Conservation (phyloP, 2,329 filamentous ascomycete genomes). For the Corniculantispora saksenae region DNA sequence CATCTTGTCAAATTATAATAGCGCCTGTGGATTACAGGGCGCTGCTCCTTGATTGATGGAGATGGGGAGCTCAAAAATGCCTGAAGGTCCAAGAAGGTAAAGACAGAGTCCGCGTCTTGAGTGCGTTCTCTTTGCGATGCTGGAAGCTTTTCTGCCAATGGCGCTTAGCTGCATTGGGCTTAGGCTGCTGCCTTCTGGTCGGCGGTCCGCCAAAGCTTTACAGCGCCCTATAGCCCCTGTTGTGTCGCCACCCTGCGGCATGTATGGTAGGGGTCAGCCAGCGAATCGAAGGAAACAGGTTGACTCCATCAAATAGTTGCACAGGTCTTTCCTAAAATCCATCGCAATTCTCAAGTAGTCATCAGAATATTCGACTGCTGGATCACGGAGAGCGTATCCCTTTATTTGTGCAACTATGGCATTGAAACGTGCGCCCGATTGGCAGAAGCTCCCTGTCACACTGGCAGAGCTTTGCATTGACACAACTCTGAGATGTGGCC, state of each 20-base stretch:
- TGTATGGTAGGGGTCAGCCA: constrained; percentile 5
- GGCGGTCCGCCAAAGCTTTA: background rate
- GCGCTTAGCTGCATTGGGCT: constrained; percentile 12
- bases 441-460: constrained; percentile 82
- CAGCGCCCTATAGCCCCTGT: background rate
- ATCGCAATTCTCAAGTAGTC: background rate
- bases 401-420: constrained; percentile 32
- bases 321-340: background rate
- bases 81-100: background rate
- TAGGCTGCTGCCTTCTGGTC: background rate
- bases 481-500: constrained; percentile 89
- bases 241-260: background rate
- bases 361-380: background rate
- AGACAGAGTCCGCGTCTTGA: constrained; percentile 19
- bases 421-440: constrained; percentile 63
- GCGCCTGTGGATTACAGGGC: constrained; percentile 20
- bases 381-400: background rate
- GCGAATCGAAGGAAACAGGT: background rate
- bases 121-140: constrained; percentile 11
- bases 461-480: constrained; percentile 89
- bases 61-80: constrained; percentile 20
- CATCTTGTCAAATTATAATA: constrained; percentile 52
- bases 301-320: background rate
- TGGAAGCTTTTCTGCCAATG: constrained; percentile 22
- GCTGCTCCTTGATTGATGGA: constrained; percentile 22